phyloP scores from a whole-genome alignment of 176 grass and related monocot species.

The Melocanna baccifera region DNA sequence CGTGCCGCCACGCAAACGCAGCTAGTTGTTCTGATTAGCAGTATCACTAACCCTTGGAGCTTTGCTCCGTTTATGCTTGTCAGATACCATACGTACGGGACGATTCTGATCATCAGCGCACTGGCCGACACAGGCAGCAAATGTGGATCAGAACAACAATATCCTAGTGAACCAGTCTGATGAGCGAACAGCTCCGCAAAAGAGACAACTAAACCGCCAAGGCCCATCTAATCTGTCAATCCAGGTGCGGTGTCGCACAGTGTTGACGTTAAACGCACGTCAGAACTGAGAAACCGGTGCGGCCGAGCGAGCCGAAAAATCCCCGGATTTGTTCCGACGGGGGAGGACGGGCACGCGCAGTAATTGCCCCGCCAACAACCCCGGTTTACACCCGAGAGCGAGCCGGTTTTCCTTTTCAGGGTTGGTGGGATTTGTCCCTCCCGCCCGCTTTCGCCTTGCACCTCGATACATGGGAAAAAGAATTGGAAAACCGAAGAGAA shows the following conservation, averaged over 20 bases:
- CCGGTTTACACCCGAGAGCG: neutral
- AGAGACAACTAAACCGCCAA: neutral
- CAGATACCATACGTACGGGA: neutral
- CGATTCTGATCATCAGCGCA: neutral
- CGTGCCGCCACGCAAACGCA: too few relatives aligned
- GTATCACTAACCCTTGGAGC: neutral
- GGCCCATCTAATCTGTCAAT: neutral
- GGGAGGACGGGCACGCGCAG: neutral
- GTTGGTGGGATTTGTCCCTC: constrained; percentile 34
- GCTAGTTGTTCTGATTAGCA: neutral
- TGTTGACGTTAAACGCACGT: neutral
- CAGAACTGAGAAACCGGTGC: neutral
- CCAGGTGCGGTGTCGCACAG: neutral
- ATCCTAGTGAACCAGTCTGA: neutral
- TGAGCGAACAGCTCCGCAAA: neutral
- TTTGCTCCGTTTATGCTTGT: neutral
- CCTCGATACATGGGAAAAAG: neutral
- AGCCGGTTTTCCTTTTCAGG: constrained; percentile 37
- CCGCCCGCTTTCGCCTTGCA: neutral
- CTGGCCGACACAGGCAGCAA: neutral
- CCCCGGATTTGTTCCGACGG: neutral
- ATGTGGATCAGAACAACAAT: neutral
- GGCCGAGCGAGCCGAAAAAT: neutral
- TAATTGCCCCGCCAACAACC: constrained; percentile 28
- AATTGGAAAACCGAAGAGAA: neutral